Evolutionary conservation across 2,329 filamentous ascomycete genomes (phyloP).

Genomic region (Lasiodiplodia sp.): DNA sequence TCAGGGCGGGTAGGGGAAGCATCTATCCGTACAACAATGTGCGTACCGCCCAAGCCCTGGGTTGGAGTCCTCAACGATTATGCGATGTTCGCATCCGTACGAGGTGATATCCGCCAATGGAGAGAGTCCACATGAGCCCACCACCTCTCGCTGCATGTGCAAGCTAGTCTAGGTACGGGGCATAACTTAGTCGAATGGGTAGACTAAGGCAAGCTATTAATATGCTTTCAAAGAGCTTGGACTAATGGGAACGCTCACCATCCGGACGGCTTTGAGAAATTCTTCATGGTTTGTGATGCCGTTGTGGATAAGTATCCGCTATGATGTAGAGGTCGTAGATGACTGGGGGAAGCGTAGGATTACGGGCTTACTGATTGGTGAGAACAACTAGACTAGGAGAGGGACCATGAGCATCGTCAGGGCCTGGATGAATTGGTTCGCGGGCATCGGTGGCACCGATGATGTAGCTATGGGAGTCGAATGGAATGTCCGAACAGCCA

Average conservation of each 20-base stretch:
- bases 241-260: slow-evolving; percentile 41
- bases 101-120: slow-evolving; percentile 54
- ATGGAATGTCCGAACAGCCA: not conserved
- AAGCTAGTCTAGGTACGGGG: slow-evolving; percentile 40
- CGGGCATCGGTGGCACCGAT: not conserved
- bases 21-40: slow-evolving; percentile 64
- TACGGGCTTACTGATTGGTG: slow-evolving; percentile 23
- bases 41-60: slow-evolving; percentile 56
- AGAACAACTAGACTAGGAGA: slow-evolving; percentile 19
- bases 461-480: not conserved
- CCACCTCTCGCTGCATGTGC: slow-evolving; percentile 54
- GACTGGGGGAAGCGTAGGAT: not conserved
- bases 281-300: slow-evolving; percentile 9
- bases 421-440: not conserved
- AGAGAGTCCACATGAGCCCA: slow-evolving; percentile 59
- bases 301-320: not conserved
- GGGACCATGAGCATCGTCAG: slow-evolving; percentile 8
- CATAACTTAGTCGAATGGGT: not conserved
- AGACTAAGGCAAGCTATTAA: not conserved
- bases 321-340: not conserved
- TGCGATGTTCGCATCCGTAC: slow-evolving; percentile 34
- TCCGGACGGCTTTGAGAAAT: slow-evolving; percentile 14
- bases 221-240: not conserved
- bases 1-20: slow-evolving; percentile 61
- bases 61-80: not conserved